phyloP scores from a whole-genome alignment of 2,329 filamentous ascomycete species.

The Fusarium sp. region DNA sequence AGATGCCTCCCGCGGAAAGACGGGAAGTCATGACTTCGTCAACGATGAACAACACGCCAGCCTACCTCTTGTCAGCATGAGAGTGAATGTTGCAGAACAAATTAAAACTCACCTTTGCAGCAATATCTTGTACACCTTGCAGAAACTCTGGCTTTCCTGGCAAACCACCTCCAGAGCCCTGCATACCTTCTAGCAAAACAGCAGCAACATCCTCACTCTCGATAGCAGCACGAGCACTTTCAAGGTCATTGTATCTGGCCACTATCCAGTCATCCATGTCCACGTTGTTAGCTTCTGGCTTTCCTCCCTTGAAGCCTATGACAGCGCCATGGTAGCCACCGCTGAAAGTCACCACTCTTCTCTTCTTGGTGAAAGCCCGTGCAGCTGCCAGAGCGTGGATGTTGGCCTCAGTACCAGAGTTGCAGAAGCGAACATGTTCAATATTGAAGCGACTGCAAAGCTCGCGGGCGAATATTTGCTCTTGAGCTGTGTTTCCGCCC shows the following conservation, averaged over 20 bases:
- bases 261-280: slow-evolving; percentile 68
- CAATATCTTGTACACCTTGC: slow-evolving; percentile 58
- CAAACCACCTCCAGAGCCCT: slow-evolving; percentile 70
- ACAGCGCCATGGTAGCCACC: slow-evolving; percentile 57
- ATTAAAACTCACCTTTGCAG: slow-evolving; percentile 49
- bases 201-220: slow-evolving; percentile 64
- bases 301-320: slow-evolving; percentile 50
- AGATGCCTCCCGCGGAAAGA: slow-evolving; percentile 62
- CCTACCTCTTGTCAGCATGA: slow-evolving; percentile 37
- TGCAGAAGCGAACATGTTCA: slow-evolving; percentile 69
- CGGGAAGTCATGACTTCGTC: slow-evolving; percentile 80
- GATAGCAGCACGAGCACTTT: slow-evolving; percentile 57
- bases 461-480: slow-evolving; percentile 62
- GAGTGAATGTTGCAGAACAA: neutral
- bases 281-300: slow-evolving; percentile 57
- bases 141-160: slow-evolving; percentile 64
- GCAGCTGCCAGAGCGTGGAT: slow-evolving; percentile 68
- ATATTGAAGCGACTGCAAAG: slow-evolving; percentile 66
- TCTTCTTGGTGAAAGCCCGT: slow-evolving; percentile 56
- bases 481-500: slow-evolving; percentile 63
- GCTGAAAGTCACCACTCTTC: slow-evolving; percentile 62
- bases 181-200: slow-evolving; percentile 74
- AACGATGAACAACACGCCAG: slow-evolving; percentile 70
- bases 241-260: slow-evolving; percentile 70
- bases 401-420: slow-evolving; percentile 74